Evolutionary conservation across 108 stramenopile species (phyloP), one percentile per base, ranked within the genome.

Genomic region (Cyclotella sp.): DNA sequence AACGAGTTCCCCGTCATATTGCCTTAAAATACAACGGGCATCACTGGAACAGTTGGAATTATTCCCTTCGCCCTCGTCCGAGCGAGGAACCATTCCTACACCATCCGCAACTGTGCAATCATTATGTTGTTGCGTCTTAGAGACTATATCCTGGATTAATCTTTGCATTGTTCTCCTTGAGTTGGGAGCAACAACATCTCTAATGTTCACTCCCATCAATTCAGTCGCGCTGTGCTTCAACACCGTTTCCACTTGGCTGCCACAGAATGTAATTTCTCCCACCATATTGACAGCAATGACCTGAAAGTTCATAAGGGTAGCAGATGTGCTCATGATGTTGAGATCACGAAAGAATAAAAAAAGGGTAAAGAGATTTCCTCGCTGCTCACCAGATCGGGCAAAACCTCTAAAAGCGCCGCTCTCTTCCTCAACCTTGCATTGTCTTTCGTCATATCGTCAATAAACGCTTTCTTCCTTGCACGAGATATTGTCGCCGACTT

Each of bases 351-450:
- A 34, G 2, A 34, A 6, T 34, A 34, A 34, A 34, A 34, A 34
- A 34, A 34, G 2, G 6, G 34, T 34, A 34, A 34, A 34, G 6
- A 6, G 4, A 34, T 6, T 34, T 34, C 34, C 34, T 34, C 34
- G 2, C 34, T 34, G 22, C 55, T 55, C 22, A 55, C 55, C 55
- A 24, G 24, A 26, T 55, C 55, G 24, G 55, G 55, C 55, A 55
- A 22, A 21, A 22, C 3, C 24, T 55, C 5, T 22, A 55, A 22
- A 24, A 55, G n/a, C 11, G 24, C 2, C 3, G 22, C 55, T 24
- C 24, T 55, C 22, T 55, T 55, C 24, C 55, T 55, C 55, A 55
- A 12, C 11, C n/a, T 24, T 24, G 11, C 24, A 55, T 55, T 55
- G n/a, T 26, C 12, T 24, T 55, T 55, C 8, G 24, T 24, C 55